Percentiles rank a stretch among this genome's conserved stretches.
Conservation (phyloP, 164 flowering plant genomes). For the Stephania cephalantha region DNA sequence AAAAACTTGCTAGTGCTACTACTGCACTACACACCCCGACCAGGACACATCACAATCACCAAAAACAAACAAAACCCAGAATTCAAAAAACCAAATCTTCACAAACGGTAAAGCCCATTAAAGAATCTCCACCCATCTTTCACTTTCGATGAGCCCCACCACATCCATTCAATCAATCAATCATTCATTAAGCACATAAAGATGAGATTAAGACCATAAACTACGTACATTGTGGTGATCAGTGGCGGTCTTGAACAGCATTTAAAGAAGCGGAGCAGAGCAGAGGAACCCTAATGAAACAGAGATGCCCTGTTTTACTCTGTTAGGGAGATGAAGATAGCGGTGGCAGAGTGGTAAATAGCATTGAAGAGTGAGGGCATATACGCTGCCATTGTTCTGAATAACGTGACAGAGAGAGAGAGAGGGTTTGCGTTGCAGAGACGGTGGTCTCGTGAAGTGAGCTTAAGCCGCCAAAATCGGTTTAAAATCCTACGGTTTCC, state of each 20-base stretch:
- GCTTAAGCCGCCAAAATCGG: background rate
- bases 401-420: constrained; percentile 11
- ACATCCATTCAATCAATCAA: background rate
- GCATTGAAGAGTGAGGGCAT: constrained; percentile 12
- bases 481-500: background rate
- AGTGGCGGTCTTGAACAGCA: background rate
- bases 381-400: constrained; percentile 7
- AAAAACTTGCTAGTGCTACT: no score
- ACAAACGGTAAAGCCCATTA: background rate
- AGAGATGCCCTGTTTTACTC: constrained; percentile 1
- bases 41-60: background rate
- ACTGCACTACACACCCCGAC: background rate
- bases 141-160: background rate
- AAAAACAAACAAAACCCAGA: background rate
- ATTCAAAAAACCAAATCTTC: background rate
- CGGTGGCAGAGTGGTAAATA: constrained; percentile 29
- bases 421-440: background rate
- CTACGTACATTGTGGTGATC: background rate
- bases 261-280: background rate
- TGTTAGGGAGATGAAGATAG: constrained; percentile 7
- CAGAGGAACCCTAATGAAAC: constrained; percentile 13
- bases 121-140: background rate
- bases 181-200: background rate
- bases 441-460: background rate
- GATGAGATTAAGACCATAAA: background rate